Evolutionary conservation across 2,329 filamentous ascomycete species (phyloP), one percentile per base, ranked within the genome.

Genomic region (Lecanoromycetidae sp.): DNA sequence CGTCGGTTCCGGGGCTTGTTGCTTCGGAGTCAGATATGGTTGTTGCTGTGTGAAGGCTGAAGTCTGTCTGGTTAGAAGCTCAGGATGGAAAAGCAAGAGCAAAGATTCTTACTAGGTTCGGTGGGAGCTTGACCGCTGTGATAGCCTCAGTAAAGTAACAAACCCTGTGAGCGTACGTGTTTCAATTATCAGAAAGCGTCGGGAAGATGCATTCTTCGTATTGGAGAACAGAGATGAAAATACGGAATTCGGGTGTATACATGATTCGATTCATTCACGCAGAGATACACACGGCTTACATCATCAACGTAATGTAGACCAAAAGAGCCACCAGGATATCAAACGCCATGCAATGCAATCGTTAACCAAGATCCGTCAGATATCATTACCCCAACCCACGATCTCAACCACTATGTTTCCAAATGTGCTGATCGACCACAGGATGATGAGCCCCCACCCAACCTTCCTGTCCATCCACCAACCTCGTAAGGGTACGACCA

Each of bases 401-500:
- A 90, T 58, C 65, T 98, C 91, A 13, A 93, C 75, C 35, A 82
- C 70, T 2, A 98, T 75, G 64, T 96, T 98, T 19, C 80, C 69
- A 27, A 84, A 59, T 0, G 90, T 96, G 60, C 84, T 88, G 22
- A 87, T 63, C 10, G 67, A 71, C 91, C 91, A 98, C 15, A 96
- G 64, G 8, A 68, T 73, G 57, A 98, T 83, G 57, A 96, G 63
- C 0, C 77, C 77, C 72, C 79, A 84, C 12, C 91, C 91, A 56
- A 98, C 86, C 63, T 73, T 80, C 44, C 80, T 75, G 60, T 79
- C 87, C 76, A 95, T 81, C 33, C 82, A 70, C 88, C 88, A 95
- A 54, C 79, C 78, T 64, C 91, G 94, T 68, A 82, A 60, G 4
- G 91, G 91, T 44, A 98, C 86, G 1, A 80, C 72, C 23, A 94